Evolutionary conservation across 306 rosid species (phyloP).

Genomic region (Glycyrrhiza uralensis): DNA sequence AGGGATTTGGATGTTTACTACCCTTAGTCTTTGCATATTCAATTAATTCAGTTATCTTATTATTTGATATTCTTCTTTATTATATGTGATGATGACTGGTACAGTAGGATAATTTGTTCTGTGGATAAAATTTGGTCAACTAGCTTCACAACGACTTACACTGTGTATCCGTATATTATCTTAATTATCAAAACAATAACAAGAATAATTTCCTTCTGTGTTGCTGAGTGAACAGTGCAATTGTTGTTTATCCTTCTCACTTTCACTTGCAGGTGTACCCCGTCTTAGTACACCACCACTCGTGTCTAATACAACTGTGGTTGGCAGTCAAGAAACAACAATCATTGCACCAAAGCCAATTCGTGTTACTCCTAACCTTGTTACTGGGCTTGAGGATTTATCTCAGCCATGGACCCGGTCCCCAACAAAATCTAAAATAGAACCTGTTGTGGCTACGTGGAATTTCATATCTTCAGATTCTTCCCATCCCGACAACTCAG

Average conservation of each 20-base stretch:
- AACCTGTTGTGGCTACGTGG: constrained; percentile 89
- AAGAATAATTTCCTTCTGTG: background rate
- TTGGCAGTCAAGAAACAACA: constrained; percentile 60
- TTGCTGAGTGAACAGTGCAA: background rate
- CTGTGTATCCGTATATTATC: constrained; percentile 13
- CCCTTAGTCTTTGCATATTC: background rate
- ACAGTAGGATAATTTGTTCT: constrained; percentile 8
- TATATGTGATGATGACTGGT: constrained; percentile 12
- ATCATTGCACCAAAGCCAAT: constrained; percentile 90
- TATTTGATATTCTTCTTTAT: background rate
- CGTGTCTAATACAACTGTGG: constrained; percentile 50
- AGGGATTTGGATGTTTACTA: constrained; percentile 15
- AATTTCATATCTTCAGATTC: constrained; percentile 64
- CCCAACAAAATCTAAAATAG: constrained; percentile 84
- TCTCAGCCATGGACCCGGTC: constrained; percentile 99
- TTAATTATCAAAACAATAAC: constrained; percentile 16
- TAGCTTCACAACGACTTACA: background rate
- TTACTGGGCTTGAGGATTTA: constrained; percentile 76
- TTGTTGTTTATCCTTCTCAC: constrained; percentile 12
- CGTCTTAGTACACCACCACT: constrained; percentile 98
- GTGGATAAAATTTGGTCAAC: background rate
- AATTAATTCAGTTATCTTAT: background rate
- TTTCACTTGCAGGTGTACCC: constrained; percentile 81
- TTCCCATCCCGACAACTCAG: constrained; percentile 48
- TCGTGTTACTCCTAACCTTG: constrained; percentile 68